A percentile compares a stretch with the other conserved stretches of the same genome.
phyloP scores from a whole-genome alignment of 495 filamentous ascomycete genomes.

The Tuber microsphaerosporum region DNA sequence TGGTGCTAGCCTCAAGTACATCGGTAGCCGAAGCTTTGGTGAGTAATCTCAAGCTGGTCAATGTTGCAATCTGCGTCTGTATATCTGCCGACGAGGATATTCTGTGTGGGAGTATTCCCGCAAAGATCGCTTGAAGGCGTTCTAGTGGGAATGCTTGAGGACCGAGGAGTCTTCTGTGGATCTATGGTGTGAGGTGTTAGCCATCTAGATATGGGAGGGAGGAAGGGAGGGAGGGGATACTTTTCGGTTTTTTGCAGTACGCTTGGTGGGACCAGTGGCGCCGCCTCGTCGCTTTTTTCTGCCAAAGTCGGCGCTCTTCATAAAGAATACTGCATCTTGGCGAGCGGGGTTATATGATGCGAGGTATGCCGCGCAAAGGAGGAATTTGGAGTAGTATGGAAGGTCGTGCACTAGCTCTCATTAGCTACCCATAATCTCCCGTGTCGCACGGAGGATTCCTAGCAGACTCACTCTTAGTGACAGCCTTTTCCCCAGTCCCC shows the following conservation, averaged over 20 bases:
- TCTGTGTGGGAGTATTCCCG: slow-evolving; percentile 64
- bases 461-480: slow-evolving; percentile 17
- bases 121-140: slow-evolving; percentile 78
- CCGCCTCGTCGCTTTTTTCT: slow-evolving; percentile 49
- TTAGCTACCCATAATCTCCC: not conserved
- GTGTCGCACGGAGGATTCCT: not conserved
- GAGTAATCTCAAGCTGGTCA: slow-evolving; percentile 69
- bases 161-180: slow-evolving; percentile 61
- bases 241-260: slow-evolving; percentile 54
- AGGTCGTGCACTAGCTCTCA: slow-evolving; percentile 46
- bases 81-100: slow-evolving; percentile 51
- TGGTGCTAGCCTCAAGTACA: slow-evolving; percentile 56
- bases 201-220: slow-evolving; percentile 41
- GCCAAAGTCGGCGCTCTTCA: slow-evolving; percentile 59
- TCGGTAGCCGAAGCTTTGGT: slow-evolving; percentile 54
- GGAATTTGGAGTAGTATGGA: slow-evolving; percentile 71
- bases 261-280: slow-evolving; percentile 45
- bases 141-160: slow-evolving; percentile 80
- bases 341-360: slow-evolving; percentile 79
- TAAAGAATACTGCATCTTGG: slow-evolving; percentile 76
- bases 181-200: slow-evolving; percentile 41
- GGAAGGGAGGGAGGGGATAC: slow-evolving; percentile 44
- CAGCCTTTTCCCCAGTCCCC: slow-evolving; percentile 19
- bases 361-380: slow-evolving; percentile 82
- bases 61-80: slow-evolving; percentile 61